These are phyloP conservation scores for Heterobasidion occidentale DNA, from an alignment of 1,284 basidiomycete species.

Conservation along the genomic window DNA sequence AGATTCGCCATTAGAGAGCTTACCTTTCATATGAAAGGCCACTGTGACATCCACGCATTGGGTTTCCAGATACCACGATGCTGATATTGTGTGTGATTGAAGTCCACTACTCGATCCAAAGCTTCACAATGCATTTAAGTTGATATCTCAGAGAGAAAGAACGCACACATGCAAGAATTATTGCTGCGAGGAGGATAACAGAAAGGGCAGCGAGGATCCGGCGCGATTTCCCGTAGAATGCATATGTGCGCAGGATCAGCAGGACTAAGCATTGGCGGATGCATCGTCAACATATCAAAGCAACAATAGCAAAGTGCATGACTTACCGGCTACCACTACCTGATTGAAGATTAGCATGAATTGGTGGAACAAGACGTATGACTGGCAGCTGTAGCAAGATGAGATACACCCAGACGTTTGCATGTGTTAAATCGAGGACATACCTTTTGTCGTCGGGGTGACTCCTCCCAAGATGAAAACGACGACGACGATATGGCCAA, in stretches of 20 bases:
- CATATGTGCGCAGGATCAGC: constrained; percentile 9
- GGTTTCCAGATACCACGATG: too few relatives aligned
- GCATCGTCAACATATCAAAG: neutral
- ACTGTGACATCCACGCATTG: too few relatives aligned
- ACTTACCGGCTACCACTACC: constrained; percentile 30
- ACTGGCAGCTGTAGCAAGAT: constrained; percentile 13
- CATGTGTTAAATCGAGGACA: too few relatives aligned
- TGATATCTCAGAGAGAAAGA: neutral
- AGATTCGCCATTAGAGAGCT: too few relatives aligned
- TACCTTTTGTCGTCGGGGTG: too few relatives aligned
- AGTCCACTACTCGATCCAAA: too few relatives aligned
- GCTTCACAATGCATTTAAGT: too few relatives aligned
- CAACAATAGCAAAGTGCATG: neutral
- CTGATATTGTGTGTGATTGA: too few relatives aligned
- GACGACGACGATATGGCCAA: constrained; percentile 26
- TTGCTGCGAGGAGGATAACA: neutral
- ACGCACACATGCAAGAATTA: neutral
- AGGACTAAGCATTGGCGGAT: neutral
- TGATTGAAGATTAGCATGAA: constrained; percentile 31
- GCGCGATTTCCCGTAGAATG: constrained; percentile 7
- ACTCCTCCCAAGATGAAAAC: constrained; percentile 18
- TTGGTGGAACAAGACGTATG: constrained; percentile 27
- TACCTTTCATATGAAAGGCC: too few relatives aligned
- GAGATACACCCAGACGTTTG: neutral
- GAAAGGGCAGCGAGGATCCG: neutral